Evolutionary conservation across 257 asterid species (phyloP).

Genomic region (Przewalskia tangutica): DNA sequence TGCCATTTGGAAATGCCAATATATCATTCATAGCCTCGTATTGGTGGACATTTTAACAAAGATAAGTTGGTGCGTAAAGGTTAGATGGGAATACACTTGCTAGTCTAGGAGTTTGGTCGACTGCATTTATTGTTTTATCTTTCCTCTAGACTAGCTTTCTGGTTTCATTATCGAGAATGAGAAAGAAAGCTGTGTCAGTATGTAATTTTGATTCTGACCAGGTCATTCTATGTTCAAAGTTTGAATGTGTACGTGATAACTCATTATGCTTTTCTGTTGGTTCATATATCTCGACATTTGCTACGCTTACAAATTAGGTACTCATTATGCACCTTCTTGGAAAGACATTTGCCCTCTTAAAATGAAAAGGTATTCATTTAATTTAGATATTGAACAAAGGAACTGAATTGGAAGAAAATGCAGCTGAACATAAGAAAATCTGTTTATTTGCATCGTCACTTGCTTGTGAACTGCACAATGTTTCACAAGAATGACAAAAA

Average conservation of each 20-base stretch:
- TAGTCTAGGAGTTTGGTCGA: slow-evolving; percentile 7
- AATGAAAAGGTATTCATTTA: neutral
- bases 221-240: slow-evolving; percentile 10
- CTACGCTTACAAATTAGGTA: neutral
- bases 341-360: neutral
- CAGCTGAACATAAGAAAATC: neutral
- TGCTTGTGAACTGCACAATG: neutral
- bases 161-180: slow-evolving; percentile 14
- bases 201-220: slow-evolving; percentile 12
- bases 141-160: slow-evolving; percentile 4
- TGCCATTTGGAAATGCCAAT: slow-evolving; percentile 9
- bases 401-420: neutral
- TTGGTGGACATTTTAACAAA: slow-evolving; percentile 9
- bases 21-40: slow-evolving; percentile 11
- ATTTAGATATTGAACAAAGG: neutral
- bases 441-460: neutral
- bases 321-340: neutral
- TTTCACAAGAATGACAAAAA: neutral
- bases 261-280: neutral
- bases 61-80: slow-evolving; percentile 14
- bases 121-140: slow-evolving; percentile 3
- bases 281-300: neutral
- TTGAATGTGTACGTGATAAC: neutral
- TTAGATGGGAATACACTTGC: slow-evolving; percentile 5
- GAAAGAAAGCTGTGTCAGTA: slow-evolving; percentile 16